Conservation (phyloP, 495 filamentous ascomycete species). For the Rusavskia elegans region DNA sequence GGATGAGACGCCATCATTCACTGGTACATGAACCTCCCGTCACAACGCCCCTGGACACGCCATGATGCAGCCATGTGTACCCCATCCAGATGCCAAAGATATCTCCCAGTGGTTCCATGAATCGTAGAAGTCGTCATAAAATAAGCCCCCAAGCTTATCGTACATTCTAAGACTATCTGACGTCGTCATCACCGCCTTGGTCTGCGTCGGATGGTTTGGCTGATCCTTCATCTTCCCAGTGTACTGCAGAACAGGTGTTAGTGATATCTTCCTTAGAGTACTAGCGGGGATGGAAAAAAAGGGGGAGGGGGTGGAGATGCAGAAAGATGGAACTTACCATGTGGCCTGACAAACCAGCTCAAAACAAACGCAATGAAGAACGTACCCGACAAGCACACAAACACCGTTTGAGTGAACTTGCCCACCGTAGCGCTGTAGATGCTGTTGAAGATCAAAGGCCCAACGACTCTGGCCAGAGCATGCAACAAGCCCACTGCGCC, state of each 20-base stretch:
- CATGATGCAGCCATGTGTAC: no score
- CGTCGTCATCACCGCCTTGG: background rate
- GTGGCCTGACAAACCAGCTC: conserved; percentile 53
- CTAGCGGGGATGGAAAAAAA: no score
- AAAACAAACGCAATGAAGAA: conserved; percentile 51
- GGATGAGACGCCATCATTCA: no score
- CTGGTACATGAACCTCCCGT: no score
- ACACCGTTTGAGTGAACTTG: conserved; percentile 64
- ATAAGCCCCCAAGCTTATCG: background rate
- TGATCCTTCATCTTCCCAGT: background rate
- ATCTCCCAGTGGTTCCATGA: no score
- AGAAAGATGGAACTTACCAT: conserved; percentile 37
- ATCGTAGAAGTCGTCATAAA: no score
- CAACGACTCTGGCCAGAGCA: conserved; percentile 60
- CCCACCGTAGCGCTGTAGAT: conserved; percentile 72
- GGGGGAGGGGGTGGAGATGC: background rate
- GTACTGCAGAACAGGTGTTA: background rate
- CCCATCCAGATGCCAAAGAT: no score
- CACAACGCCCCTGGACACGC: no score
- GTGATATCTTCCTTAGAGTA: background rate
- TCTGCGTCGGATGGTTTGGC: no score
- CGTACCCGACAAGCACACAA: conserved; percentile 49
- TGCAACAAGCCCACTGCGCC: conserved; percentile 80
- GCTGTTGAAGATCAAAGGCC: conserved; percentile 67
- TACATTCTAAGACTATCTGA: background rate